Evolutionary conservation across 2,329 filamentous ascomycete genomes (phyloP), one percentile per base, ranked within the genome.

Genomic region (Phaeosphaeriaceae sp.): DNA sequence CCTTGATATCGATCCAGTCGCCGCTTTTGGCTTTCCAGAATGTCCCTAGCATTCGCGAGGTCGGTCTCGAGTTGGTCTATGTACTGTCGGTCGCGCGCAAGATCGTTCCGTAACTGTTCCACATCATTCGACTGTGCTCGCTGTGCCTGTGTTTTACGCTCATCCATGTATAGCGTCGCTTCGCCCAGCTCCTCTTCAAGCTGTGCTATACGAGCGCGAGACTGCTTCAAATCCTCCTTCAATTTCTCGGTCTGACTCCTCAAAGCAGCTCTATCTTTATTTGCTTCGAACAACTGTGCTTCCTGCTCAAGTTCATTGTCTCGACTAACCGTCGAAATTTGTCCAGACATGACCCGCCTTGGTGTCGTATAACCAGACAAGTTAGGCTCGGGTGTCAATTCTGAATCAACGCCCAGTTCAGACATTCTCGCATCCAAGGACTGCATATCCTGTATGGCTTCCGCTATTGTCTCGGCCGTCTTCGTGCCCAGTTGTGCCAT

Each of bases 31-130:
- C 68, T 73, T n/a, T 79, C 76, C 20, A 78, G 59, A 1, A 74
- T 71, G 16, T 75, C 71, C 45, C 73, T 73, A n/a, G 76, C 69
- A 32, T 71, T 72, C 17, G 74, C 71, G 45, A 80, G 69, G 48
- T 80, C 77, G 9, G 66, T 66, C 58, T 81, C 79, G 15, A 81
- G 67, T 52, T 79, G 75, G 17, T 77, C 77, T 48, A 81, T 81
- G 52, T 80, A 79, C 23, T 79, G 76, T 38, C 75, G 64, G 50
- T 80, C 78, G 36, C 74, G 76, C 23, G 75, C 68, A 20, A 77
- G 59, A 42, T 79, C 76, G 40, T 69, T 66, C 17, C 76, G 74
- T 18, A 80, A 58, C 54, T 77, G 74, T 53, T 76, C 75, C 33
- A 76, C 60, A 18, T 74, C 72, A 42, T 79, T 77, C 4, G 76